Percentiles rank a stretch among this genome's conserved stretches.
Conservation (phyloP, 371 early-diverging fungal genomes). For the Mucor plumbeus region DNA sequence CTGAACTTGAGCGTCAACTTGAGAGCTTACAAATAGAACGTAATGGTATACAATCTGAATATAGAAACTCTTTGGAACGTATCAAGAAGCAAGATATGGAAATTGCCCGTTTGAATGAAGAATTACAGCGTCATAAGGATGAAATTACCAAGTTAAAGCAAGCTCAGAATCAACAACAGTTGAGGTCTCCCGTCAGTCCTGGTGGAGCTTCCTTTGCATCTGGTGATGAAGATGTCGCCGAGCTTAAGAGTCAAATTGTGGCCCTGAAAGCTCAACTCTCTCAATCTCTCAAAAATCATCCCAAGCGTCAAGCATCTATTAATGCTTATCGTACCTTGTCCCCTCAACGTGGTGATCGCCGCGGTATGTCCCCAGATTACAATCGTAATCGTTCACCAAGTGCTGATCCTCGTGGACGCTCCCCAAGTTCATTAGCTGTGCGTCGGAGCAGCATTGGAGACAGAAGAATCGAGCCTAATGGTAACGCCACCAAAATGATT, state of each 20-base stretch:
- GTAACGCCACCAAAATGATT: constrained; percentile 26
- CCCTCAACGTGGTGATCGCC: constrained; percentile 40
- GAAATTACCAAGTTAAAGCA: constrained; percentile 73
- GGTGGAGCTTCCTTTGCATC: constrained; percentile 21
- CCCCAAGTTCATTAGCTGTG: constrained; percentile 41
- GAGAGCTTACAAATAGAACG: constrained; percentile 59
- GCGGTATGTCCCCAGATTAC: constrained; percentile 44
- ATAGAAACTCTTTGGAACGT: constrained; percentile 58
- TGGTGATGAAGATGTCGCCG: constrained; percentile 46
- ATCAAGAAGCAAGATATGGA: constrained; percentile 71
- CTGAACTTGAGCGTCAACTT: constrained; percentile 63
- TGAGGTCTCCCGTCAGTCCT: constrained; percentile 19
- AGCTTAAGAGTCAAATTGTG: constrained; percentile 57
- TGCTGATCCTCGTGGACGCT: constrained; percentile 42
- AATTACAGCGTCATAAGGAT: constrained; percentile 66
- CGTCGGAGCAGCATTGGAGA: constrained; percentile 44
- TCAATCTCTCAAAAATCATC: constrained; percentile 43
- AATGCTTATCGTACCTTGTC: constrained; percentile 45
- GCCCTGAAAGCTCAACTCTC: constrained; percentile 59
- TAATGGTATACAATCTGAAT: constrained; percentile 52
- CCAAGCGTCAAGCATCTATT: constrained; percentile 49
- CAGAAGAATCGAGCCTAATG: background rate
- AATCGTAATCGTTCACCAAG: constrained; percentile 27
- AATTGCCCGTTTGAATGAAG: constrained; percentile 64
- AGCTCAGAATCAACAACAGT: constrained; percentile 16